Evolutionary conservation across 345 rosid genomes (phyloP), one percentile per base, ranked within the genome.

Genomic region (Geranium brycei): DNA sequence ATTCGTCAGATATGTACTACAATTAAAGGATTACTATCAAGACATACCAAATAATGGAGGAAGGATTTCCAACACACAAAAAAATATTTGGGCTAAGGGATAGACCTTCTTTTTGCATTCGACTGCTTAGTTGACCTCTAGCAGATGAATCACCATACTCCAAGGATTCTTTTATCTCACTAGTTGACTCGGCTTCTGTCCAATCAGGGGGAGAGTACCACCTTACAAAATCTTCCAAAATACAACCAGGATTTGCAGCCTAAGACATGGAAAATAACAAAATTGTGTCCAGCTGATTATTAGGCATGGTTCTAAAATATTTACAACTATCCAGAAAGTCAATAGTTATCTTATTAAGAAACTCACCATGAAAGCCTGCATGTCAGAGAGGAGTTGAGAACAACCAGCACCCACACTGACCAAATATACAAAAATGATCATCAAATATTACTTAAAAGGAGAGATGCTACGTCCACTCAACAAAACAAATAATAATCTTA

Each of bases 141-240:
- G 71, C 75, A 47, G 76, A 78, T 59, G 84, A 75, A 58, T 79
- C 80, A 73, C 63, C 40, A 56, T 23, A 23, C 28, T 23, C 28
- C 28, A 41, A 63, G 51, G 61, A 71, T 58, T 78, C 80, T 1
- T 66, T 70, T 16, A 60, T 59, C 73, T 84, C 89, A 66, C 73
- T 73, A 30, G 63, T 63, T 55, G 69, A 73, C 68, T 80, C 95
- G 75, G 66, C 67, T 68, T 83, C 90, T 55, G 84, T 79, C 99
- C 99, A 93, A 81, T 93, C 99, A 32, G 99, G 99, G 35, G 99
- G 99, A 66, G 97, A 93, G 71, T 88, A 90, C 99, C 99, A 93
- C 81, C 99, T 81, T 63, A 93, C 96, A 85, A 93, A 93, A 82
- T 93, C 99, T 79, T 93, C 99, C 60, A 93, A 78, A 60, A 85